Base-by-base conservation (phyloP, 345 rosid genomes). In the Orychophragmus violaceus region DNA sequence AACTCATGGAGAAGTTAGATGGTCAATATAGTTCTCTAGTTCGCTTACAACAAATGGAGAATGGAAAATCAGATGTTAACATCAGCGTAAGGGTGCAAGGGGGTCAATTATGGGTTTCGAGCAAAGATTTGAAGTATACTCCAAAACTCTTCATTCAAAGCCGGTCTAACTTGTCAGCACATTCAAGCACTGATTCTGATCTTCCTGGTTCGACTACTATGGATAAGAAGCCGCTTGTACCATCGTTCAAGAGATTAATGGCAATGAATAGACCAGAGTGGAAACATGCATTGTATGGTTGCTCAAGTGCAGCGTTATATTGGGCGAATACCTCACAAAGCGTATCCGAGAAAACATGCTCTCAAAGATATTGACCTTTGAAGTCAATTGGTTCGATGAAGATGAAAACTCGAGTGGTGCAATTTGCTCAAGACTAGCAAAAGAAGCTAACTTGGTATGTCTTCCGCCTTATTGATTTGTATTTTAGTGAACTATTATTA, bases 1-100 rank as follows among this genome's bases (percentile, higher is more conserved):
- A 87, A 64, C 75, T 90, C 59, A 71, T 88, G 66, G 76, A 78
- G 80, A 82, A 84, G 12, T 63, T 80, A 0, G 88, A 92, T 1
- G 90, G 98, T 51, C 82, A 88, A 13, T 92, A 92, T 63, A 81
- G 83, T 3, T 83, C 95, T 71, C 82, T 92, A 6, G 79, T 81
- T 36, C 80, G 77, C 16, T 85, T 85, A 36, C 91, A 89, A 66
- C 81, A 70, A 36, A 69, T 72, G 6, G 68, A 74, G 16, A 72
- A 74, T 18, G 59, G 75, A 48, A 51, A 30, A 27, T 37, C 64
- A 6, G 17, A 63, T 63, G 17, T 2, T 9, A 55, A 48, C 29
- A 10, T 18, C 18, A 42, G 13, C 69, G 74, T 88, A 84, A 51
- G 60, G 77, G 5, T 37, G 23, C 52, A 51, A 59, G 22, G 21